A percentile compares a stretch with the other conserved stretches of the same genome.
Evolutionary conservation across 1,284 basidiomycete species (phyloP).

Genomic region (Moesziomyces sp.): DNA sequence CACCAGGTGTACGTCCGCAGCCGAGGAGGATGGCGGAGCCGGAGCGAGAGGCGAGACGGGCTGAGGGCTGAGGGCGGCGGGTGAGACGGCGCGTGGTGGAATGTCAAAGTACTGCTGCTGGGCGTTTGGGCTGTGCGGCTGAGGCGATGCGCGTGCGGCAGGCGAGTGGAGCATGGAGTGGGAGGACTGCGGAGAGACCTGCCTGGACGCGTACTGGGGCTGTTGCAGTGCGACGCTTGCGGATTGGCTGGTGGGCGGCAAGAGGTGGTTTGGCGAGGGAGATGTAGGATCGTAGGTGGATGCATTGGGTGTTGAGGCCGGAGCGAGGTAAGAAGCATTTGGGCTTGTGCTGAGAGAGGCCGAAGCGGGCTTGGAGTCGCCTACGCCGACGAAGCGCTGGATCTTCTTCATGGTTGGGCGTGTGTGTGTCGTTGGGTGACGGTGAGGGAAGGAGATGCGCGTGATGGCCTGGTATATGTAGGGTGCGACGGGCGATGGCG

Average conservation of each 20-base stretch:
- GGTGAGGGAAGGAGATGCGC: too few species aligned
- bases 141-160: slow-evolving; percentile 16
- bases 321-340: slow-evolving; percentile 10
- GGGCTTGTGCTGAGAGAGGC: slow-evolving; percentile 31
- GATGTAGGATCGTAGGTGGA: slow-evolving; percentile 9
- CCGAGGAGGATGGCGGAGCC: neutral
- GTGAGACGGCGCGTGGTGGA: slow-evolving; percentile 11
- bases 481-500: neutral
- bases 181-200: slow-evolving; percentile 31
- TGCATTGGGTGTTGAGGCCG: slow-evolving; percentile 1
- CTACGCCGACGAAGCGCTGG: slow-evolving; percentile 45
- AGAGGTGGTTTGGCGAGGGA: slow-evolving; percentile 5
- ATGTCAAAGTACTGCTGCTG: slow-evolving; percentile 49
- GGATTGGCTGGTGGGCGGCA: slow-evolving; percentile 19
- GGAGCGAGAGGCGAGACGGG: slow-evolving; percentile 18
- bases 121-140: slow-evolving; percentile 24
- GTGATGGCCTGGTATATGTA: too few species aligned
- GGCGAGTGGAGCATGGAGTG: slow-evolving; percentile 15
- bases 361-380: slow-evolving; percentile 46
- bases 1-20: slow-evolving; percentile 21
- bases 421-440: neutral
- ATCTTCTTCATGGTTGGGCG: slow-evolving; percentile 31
- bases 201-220: slow-evolving; percentile 8
- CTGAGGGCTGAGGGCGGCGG: slow-evolving; percentile 3
- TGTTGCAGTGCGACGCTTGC: slow-evolving; percentile 11